Base-by-base conservation (phyloP, 306 rosid genomes). In the Astragalus glycyphyllos region DNA sequence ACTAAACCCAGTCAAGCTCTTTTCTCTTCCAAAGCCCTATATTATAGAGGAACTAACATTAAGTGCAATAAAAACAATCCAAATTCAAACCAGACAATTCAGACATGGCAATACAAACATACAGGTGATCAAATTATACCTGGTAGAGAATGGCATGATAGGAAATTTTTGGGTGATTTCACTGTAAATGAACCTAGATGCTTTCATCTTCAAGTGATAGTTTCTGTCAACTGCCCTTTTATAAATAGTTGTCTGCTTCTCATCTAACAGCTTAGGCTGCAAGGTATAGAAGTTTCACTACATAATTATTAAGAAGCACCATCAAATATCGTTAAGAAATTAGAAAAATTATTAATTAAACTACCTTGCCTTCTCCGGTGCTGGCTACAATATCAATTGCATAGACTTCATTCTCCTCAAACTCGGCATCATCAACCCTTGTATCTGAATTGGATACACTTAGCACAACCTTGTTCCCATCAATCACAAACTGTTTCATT, bases 341-440 rank as follows among this genome's bases (percentile, higher is more conserved):
- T 20, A 20, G 23, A 0, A 20, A 20, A 20, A 20, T 20, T 20
- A 20, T 20, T 48, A 53, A 6, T 20, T 6, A 29, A 41, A 38
- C 75, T 80, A 93, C 98, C 94, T 90, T 89, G 58, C 99, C 97
- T 34, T 94, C 99, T 6, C 99, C 99, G 0, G 96, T 84, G 83
- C 96, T 94, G 17, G 97, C 65, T 23, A 94, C 99, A 13, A 94
- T 91, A 82, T 91, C 99, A 64, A 94, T 84, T 11, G 99, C 83
- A 80, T 94, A 94, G 16, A 94, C 87, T 82, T 94, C 97, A 35
- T 94, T 94, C 82, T 94, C 99, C 87, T 89, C 96, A 65, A 94
- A 94, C 41, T 94, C 97, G 0, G 96, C 96, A 61, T 94, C 97
- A 15, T 94, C 99, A 53, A 94, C 99, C 81, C 90, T 86, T 1